Evolutionary conservation across 495 filamentous ascomycete species (phyloP).

Genomic region (Podospora bellae-mahoneyi): DNA sequence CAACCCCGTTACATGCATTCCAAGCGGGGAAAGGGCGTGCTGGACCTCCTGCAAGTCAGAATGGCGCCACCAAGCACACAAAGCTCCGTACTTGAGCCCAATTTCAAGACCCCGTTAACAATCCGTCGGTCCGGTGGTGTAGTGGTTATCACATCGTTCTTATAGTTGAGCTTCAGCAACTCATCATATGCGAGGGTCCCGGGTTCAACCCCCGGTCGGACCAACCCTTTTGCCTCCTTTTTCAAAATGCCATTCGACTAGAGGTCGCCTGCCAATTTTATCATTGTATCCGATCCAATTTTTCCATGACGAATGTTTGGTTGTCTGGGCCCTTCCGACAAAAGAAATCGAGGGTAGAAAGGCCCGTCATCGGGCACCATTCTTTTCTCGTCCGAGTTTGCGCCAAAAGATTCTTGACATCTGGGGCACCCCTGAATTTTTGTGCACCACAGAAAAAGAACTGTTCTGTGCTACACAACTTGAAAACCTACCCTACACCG

Average conservation of each 20-base stretch:
- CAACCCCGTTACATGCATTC: neutral
- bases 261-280: neutral
- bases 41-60: neutral
- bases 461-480: neutral
- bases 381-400: neutral
- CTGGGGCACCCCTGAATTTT: neutral
- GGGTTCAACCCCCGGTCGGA: slow-evolving; percentile 14
- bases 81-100: neutral
- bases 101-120: neutral
- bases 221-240: neutral
- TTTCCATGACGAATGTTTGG: neutral
- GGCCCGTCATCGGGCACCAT: neutral
- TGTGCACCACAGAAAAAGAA: neutral
- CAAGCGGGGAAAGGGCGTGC: neutral
- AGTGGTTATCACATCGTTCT: slow-evolving; percentile 17
- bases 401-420: neutral
- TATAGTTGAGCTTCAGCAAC: slow-evolving; percentile 10
- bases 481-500: neutral
- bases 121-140: slow-evolving; percentile 11
- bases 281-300: neutral
- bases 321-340: slow-evolving; percentile 1
- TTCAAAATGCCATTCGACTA: neutral
- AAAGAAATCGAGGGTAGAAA: neutral
- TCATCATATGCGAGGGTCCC: slow-evolving; percentile 14
- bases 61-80: neutral